Conservation (phyloP, 805 yeast species). For the Naumovozyma dairenensis region DNA sequence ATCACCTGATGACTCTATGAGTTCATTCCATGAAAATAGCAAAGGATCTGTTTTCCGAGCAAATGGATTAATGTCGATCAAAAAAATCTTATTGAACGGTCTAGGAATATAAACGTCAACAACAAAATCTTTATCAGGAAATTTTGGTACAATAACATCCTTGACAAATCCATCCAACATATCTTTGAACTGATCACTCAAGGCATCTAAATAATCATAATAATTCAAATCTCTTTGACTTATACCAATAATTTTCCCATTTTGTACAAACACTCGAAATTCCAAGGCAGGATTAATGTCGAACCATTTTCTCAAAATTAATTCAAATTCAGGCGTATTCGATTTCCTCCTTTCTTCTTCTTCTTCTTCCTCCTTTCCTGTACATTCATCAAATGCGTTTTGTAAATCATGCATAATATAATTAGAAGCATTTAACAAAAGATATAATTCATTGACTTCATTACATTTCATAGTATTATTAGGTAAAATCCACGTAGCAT, state of each 20-base stretch:
- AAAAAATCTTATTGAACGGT: conserved; percentile 52
- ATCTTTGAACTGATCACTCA: conserved; percentile 39
- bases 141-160: conserved; percentile 36
- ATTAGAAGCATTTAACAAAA: conserved; percentile 77
- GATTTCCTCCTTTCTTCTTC: no score
- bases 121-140: conserved; percentile 49
- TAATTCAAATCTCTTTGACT: conserved; percentile 82
- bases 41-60: conserved; percentile 67
- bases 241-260: conserved; percentile 55
- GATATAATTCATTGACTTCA: conserved; percentile 63
- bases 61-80: conserved; percentile 85
- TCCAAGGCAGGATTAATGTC: conserved; percentile 82
- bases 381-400: conserved; percentile 50
- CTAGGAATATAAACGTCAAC: conserved; percentile 78
- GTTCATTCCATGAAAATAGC: conserved; percentile 77
- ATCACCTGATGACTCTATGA: conserved; percentile 22
- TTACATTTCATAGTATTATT: conserved; percentile 67
- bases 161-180: conserved; percentile 48
- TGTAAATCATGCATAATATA: conserved; percentile 79
- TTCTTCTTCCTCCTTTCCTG: conserved; percentile 24
- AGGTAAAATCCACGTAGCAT: conserved; percentile 84
- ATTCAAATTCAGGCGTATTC: conserved; percentile 51
- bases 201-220: conserved; percentile 55
- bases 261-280: conserved; percentile 74
- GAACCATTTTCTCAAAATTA: conserved; percentile 77